phyloP scores from a whole-genome alignment of 495 filamentous ascomycete genomes.

The Schizothecium vesticola region DNA sequence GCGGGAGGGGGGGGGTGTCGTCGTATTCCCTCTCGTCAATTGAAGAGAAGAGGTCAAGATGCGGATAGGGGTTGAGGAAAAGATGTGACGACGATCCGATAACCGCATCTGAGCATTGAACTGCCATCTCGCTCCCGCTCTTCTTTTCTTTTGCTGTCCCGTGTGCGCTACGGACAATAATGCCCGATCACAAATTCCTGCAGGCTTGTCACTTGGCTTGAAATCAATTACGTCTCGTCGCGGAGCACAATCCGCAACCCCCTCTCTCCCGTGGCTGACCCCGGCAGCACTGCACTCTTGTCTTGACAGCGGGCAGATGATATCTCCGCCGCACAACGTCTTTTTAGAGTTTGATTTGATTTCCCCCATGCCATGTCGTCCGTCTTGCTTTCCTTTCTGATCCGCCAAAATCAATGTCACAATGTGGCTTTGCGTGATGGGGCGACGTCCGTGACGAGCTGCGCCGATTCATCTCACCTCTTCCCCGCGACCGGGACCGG shows the following conservation, averaged over 20 bases:
- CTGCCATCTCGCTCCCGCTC: background rate
- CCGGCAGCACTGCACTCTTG: no score
- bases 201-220: background rate
- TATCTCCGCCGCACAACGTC: background rate
- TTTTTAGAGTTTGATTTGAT: background rate
- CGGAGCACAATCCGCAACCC: background rate
- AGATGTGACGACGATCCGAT: background rate
- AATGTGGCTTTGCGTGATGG: conserved; percentile 7
- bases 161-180: background rate
- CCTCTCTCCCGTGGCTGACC: background rate
- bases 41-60: background rate
- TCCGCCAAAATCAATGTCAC: conserved; percentile 8
- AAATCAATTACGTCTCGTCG: background rate
- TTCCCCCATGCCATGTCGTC: background rate
- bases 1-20: background rate
- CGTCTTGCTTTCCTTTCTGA: conserved; percentile 4
- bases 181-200: background rate
- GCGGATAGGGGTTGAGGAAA: background rate
- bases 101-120: background rate
- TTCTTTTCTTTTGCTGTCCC: background rate
- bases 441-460: conserved; percentile 6
- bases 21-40: background rate
- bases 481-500: background rate
- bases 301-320: background rate
- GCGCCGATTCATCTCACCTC: conserved; percentile 11